phyloP scores from a whole-genome alignment of 176 grass and related monocot species.

The Panicum miliaceum region DNA sequence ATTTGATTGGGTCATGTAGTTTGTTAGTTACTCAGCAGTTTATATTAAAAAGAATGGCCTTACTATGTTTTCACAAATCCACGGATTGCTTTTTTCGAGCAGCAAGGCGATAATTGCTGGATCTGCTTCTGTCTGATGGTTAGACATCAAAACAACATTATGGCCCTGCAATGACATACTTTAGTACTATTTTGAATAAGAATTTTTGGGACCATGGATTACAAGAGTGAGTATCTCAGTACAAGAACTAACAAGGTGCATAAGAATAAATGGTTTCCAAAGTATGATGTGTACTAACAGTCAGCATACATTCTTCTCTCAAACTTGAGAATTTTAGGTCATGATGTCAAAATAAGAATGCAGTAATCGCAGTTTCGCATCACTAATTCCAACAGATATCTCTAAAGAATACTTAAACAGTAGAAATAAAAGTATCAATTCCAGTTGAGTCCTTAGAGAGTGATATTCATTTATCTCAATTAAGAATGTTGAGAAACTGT shows the following conservation, averaged over 20 bases:
- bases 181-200: slow-evolving; percentile 22
- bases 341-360: neutral
- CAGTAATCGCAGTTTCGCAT: slow-evolving; percentile 24
- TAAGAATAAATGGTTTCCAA: neutral
- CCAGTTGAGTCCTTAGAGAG: slow-evolving; percentile 3
- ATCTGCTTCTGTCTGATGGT: slow-evolving; percentile 97
- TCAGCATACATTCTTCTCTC: neutral
- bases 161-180: slow-evolving; percentile 71
- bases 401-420: slow-evolving; percentile 8
- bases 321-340: slow-evolving; percentile 1
- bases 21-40: slow-evolving; percentile 23
- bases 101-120: slow-evolving; percentile 81
- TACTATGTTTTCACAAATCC: slow-evolving; percentile 91
- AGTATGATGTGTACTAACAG: neutral
- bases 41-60: slow-evolving; percentile 46
- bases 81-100: slow-evolving; percentile 75
- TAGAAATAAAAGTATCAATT: neutral
- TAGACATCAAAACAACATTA: slow-evolving; percentile 98
- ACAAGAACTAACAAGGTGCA: slow-evolving; percentile 17
- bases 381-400: slow-evolving; percentile 30
- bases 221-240: neutral
- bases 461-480: neutral
- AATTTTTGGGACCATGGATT: neutral
- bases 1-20: slow-evolving; percentile 37
- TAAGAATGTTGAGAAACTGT: neutral